phyloP scores from a whole-genome alignment of 2,329 filamentous ascomycete genomes.

The Simplicillium aogashimaense region DNA sequence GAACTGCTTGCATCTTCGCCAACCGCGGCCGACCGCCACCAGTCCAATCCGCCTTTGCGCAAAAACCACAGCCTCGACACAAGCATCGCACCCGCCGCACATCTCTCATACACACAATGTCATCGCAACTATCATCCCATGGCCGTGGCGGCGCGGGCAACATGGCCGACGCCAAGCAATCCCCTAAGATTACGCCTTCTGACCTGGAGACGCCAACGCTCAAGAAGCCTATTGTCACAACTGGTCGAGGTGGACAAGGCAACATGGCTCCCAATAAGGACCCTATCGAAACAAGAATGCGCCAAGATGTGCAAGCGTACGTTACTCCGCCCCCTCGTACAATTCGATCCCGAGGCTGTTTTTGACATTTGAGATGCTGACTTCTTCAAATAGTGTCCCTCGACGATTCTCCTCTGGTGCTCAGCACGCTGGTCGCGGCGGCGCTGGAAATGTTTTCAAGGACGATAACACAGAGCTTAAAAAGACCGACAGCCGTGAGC shows the following conservation, averaged over 20 bases:
- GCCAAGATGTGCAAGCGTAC: slow-evolving; percentile 73
- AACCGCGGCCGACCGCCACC: too few species aligned
- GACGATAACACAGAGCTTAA: slow-evolving; percentile 30
- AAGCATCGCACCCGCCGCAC: background rate
- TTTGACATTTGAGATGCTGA: too few species aligned
- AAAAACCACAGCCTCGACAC: too few species aligned
- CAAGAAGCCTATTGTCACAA: slow-evolving; percentile 77
- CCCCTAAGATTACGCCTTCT: slow-evolving; percentile 41
- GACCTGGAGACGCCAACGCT: slow-evolving; percentile 76
- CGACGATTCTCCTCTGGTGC: slow-evolving; percentile 48
- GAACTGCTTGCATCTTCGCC: too few species aligned
- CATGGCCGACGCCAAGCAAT: slow-evolving; percentile 46
- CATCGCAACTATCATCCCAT: slow-evolving; percentile 44
- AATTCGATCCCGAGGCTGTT: too few species aligned
- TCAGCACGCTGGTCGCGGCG: slow-evolving; percentile 63
- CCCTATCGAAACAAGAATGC: slow-evolving; percentile 61
- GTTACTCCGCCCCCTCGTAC: slow-evolving; percentile 18
- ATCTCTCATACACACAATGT: slow-evolving; percentile 21
- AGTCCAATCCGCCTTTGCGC: background rate
- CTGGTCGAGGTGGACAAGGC: slow-evolving; percentile 76
- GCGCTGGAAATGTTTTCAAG: slow-evolving; percentile 61
- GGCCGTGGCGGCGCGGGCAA: slow-evolving; percentile 75
- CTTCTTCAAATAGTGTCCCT: slow-evolving; percentile 29
- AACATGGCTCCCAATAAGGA: slow-evolving; percentile 76
- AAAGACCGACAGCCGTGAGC: slow-evolving; percentile 19